Evolutionary conservation across 305 asterid species (phyloP).

Genomic region (Fraxinus xanthoxyloides): DNA sequence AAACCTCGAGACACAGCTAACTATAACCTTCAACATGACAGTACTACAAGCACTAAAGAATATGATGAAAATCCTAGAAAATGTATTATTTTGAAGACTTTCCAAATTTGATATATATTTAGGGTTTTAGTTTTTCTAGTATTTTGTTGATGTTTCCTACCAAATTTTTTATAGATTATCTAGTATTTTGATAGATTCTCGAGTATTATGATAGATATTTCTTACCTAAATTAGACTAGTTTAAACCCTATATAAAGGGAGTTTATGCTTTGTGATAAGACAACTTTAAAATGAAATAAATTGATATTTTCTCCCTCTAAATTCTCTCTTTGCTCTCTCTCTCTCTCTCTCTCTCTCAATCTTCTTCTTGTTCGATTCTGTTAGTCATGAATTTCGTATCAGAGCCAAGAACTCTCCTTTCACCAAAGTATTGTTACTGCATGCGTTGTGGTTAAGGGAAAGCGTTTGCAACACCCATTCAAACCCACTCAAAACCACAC

Average conservation of each 20-base stretch:
- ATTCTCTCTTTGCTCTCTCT: not conserved
- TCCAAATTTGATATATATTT: not conserved
- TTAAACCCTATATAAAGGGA: not conserved
- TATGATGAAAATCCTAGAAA: not conserved
- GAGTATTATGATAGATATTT: not conserved
- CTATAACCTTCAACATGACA: slow-evolving; percentile 15
- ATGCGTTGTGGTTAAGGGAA: not conserved
- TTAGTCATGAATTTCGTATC: not conserved
- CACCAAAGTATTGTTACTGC: not conserved
- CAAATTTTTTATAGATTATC: not conserved
- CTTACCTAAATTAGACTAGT: not conserved
- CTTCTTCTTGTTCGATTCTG: not conserved
- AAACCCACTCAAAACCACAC: not conserved
- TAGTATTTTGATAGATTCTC: not conserved
- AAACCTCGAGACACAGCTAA: slow-evolving; percentile 23
- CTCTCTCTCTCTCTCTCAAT: not conserved
- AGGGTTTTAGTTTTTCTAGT: not conserved
- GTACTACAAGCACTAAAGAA: slow-evolving; percentile 19
- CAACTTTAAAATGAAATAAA: not conserved
- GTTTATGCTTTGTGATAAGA: not conserved
- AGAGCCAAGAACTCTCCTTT: not conserved
- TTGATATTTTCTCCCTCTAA: not conserved
- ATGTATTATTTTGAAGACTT: not conserved
- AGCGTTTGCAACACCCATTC: not conserved
- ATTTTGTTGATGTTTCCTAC: not conserved